Evolutionary conservation across 2,329 filamentous ascomycete species (phyloP).

Genomic region (Fusarium illudens): DNA sequence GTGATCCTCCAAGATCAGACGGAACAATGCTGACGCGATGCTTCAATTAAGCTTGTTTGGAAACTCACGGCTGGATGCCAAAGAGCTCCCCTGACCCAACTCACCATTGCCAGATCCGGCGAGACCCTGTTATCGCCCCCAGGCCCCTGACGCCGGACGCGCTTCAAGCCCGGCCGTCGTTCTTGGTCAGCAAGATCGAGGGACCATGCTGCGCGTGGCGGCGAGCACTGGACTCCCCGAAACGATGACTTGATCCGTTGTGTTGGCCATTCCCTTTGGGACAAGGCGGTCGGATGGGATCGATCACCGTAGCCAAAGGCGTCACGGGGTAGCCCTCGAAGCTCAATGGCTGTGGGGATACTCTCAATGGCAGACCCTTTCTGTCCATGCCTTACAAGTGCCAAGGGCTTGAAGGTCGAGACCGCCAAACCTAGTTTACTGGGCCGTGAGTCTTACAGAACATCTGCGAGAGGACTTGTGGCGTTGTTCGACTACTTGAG

Average conservation of each 20-base stretch:
- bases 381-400: neutral
- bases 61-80: neutral
- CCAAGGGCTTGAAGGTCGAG: neutral
- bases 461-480: neutral
- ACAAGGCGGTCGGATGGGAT: neutral
- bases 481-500: constrained; percentile 16
- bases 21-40: neutral
- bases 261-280: neutral
- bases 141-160: neutral
- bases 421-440: neutral
- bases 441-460: neutral
- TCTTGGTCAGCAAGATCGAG: constrained; percentile 5
- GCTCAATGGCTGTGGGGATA: neutral
- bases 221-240: constrained; percentile 6
- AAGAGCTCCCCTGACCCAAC: neutral
- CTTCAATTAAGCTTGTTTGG: neutral
- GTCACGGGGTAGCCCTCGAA: constrained; percentile 3
- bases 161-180: neutral
- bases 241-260: neutral
- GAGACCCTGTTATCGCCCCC: neutral
- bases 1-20: neutral
- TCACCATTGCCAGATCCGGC: constrained; percentile 22
- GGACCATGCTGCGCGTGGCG: neutral
- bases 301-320: constrained; percentile 11
- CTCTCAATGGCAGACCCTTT: neutral